Evolutionary conservation across 495 filamentous ascomycete species (phyloP).

Genomic region (Podospora didyma): DNA sequence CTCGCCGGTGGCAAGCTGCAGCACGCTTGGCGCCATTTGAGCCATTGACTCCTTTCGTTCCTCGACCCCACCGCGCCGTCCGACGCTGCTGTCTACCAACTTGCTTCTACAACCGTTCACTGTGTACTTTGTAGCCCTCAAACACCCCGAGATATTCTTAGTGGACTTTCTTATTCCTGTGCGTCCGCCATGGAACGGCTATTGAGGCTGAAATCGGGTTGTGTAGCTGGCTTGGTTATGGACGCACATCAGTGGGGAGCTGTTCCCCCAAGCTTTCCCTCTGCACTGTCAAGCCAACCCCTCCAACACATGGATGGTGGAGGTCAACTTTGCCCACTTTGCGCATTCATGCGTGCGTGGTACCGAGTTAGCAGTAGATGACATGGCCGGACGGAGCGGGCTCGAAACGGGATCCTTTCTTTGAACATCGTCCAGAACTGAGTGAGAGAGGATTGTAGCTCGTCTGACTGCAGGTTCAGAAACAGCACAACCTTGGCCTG

Average conservation of each 20-base stretch:
- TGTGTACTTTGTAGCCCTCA: too few species aligned
- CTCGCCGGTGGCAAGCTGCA: too few species aligned
- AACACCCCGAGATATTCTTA: too few species aligned
- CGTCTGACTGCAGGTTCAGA: background rate
- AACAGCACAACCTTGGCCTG: background rate
- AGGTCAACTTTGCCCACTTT: slow-evolving; percentile 9
- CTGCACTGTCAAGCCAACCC: background rate
- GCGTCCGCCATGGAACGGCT: background rate
- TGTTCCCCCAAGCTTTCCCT: background rate
- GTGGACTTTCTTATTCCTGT: background rate
- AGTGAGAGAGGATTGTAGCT: background rate
- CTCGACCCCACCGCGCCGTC: too few species aligned
- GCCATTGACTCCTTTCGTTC: too few species aligned
- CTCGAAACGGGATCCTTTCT: background rate
- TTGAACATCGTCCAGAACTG: background rate
- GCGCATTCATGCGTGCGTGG: slow-evolving; percentile 12
- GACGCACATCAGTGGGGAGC: background rate
- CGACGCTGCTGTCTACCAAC: too few species aligned
- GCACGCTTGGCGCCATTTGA: too few species aligned
- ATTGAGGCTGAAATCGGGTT: slow-evolving; percentile 9
- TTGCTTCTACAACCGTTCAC: too few species aligned
- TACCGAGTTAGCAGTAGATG: background rate
- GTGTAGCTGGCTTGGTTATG: slow-evolving; percentile 4
- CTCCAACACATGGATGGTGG: background rate
- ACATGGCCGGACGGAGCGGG: background rate